These are phyloP conservation scores for Penicillium taxi DNA, from an alignment of 495 filamentous ascomycete genomes.

Conservation along the genomic window DNA sequence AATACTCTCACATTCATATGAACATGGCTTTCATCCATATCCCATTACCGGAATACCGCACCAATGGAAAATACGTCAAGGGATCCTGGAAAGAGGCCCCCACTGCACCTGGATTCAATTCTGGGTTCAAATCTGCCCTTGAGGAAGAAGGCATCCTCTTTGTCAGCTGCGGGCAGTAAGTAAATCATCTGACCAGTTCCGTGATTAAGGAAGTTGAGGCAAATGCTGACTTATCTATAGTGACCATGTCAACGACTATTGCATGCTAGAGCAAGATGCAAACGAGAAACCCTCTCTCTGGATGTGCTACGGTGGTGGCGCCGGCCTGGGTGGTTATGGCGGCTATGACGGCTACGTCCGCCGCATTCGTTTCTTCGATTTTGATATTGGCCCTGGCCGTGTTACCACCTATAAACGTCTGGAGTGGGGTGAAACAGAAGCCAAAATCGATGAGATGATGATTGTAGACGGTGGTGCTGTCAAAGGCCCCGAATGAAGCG, in stretches of 20 bases:
- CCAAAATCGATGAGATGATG: conserved; percentile 73
- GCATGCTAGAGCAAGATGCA: conserved; percentile 51
- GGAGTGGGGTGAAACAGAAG: conserved; percentile 69
- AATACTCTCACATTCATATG: conserved; percentile 88
- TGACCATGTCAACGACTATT: conserved; percentile 97
- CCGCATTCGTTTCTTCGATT: conserved; percentile 79
- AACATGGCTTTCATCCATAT: conserved; percentile 98
- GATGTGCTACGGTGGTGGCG: conserved; percentile 95
- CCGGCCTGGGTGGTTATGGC: conserved; percentile 89
- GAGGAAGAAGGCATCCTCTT: conserved; percentile 75
- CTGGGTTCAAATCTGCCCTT: conserved; percentile 77
- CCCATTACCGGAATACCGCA: conserved; percentile 79
- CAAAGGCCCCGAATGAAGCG: conserved; percentile 20
- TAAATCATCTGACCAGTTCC: conserved; percentile 13
- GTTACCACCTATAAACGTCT: conserved; percentile 89
- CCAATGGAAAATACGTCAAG: conserved; percentile 40
- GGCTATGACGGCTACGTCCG: conserved; percentile 81
- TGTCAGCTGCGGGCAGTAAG: conserved; percentile 85
- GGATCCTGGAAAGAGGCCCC: conserved; percentile 66
- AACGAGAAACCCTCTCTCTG: conserved; percentile 63
- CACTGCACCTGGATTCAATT: conserved; percentile 83
- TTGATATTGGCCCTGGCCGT: conserved; percentile 79
- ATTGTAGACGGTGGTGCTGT: conserved; percentile 76
- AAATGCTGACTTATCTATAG: conserved; percentile 25
- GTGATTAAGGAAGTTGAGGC: too few relatives aligned